A percentile compares a stretch with the other conserved stretches of the same genome.
Evolutionary conservation across 1,139 yeast species (phyloP).

Genomic region (Suhomyces bribrorum): DNA sequence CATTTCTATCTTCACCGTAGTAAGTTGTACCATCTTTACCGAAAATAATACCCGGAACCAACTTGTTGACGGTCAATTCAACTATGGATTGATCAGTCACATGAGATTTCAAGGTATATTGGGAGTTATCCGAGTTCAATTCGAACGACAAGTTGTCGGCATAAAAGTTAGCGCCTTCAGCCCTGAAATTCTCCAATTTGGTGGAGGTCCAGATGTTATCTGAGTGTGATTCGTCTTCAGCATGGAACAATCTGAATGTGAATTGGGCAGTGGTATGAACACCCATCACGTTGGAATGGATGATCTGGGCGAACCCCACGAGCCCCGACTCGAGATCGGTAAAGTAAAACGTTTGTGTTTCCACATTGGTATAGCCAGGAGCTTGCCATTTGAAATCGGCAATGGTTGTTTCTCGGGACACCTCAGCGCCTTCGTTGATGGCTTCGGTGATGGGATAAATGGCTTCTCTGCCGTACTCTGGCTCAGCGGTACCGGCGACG

Average conservation of each 20-base stretch:
- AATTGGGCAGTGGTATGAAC: conserved; percentile 92
- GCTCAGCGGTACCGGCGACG: conserved; percentile 96
- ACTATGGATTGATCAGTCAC: conserved; percentile 75
- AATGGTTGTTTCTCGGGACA: conserved; percentile 48
- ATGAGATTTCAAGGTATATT: conserved; percentile 60
- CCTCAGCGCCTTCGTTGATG: conserved; percentile 40
- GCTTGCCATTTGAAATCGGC: conserved; percentile 74
- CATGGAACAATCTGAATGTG: conserved; percentile 76
- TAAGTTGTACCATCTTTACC: conserved; percentile 84
- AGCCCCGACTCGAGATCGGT: conserved; percentile 61
- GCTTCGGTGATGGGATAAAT: conserved; percentile 78
- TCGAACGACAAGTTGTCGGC: conserved; percentile 71
- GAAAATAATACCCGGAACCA: conserved; percentile 83
- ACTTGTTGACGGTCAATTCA: conserved; percentile 61
- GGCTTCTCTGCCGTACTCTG: conserved; percentile 91
- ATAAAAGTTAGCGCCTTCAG: conserved; percentile 77
- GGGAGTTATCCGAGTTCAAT: conserved; percentile 54
- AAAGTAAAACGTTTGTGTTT: conserved; percentile 91
- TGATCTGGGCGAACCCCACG: conserved; percentile 89
- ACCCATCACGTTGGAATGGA: conserved; percentile 89
- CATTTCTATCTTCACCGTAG: conserved; percentile 76
- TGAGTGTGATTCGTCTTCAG: conserved; percentile 30
- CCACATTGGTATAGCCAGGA: conserved; percentile 86
- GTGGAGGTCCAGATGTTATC: conserved; percentile 85
- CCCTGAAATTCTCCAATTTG: conserved; percentile 74